A percentile compares a stretch with the other conserved stretches of the same genome.
phyloP scores from a whole-genome alignment of 225 moss, liverwort and hornwort genomes.

The Polytrichum formosum region DNA sequence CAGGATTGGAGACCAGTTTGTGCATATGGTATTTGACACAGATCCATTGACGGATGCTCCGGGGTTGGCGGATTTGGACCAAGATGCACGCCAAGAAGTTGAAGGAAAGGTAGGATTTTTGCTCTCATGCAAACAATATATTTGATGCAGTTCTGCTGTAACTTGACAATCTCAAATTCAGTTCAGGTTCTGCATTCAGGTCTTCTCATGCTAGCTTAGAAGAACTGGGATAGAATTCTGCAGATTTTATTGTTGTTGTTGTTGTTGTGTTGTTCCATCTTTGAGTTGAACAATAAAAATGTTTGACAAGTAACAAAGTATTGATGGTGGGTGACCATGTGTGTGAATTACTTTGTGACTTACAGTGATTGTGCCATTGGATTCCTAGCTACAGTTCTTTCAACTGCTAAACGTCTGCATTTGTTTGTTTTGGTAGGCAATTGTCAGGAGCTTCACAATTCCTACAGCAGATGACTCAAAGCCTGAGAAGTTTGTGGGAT shows the following conservation, averaged over 20 bases:
- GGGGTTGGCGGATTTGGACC: constrained; percentile 73
- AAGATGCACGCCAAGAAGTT: constrained; percentile 79
- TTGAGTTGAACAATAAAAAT: too few relatives aligned
- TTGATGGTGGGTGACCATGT: too few relatives aligned
- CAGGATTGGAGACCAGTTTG: constrained; percentile 94
- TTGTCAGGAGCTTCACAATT: constrained; percentile 81
- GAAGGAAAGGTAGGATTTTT: constrained; percentile 71
- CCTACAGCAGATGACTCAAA: constrained; percentile 48
- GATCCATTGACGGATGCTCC: constrained; percentile 91
- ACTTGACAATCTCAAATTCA: too few relatives aligned
- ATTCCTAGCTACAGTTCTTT: not conserved
- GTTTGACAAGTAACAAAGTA: too few relatives aligned
- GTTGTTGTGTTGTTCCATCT: too few relatives aligned
- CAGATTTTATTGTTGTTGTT: too few relatives aligned
- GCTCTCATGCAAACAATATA: not conserved
- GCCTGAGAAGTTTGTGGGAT: constrained; percentile 85
- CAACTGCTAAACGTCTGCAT: not conserved
- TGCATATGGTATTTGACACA: constrained; percentile 97
- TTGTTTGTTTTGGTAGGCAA: constrained; percentile 50
- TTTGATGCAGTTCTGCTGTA: too few relatives aligned
- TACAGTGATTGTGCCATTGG: too few relatives aligned
- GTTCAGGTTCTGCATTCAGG: too few relatives aligned
- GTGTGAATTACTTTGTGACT: too few relatives aligned
- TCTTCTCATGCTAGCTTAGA: too few relatives aligned
- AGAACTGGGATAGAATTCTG: too few relatives aligned